Conservation (phyloP, 768 basidiomycete genomes). For the Tubosaeta brunneosetosa region DNA sequence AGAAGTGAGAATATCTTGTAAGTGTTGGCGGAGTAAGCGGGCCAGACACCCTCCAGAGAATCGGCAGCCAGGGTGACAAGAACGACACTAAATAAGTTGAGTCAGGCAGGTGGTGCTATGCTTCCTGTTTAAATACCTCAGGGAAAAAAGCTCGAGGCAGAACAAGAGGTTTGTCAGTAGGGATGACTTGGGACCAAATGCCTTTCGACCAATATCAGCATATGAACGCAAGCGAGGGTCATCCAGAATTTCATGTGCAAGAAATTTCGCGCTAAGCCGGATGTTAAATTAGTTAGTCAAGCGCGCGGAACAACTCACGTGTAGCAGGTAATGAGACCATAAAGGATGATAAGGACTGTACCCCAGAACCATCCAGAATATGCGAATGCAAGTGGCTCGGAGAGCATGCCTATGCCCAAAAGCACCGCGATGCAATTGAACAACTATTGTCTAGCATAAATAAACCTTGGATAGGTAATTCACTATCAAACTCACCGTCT, state of each 20-base stretch:
- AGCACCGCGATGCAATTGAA: conserved; percentile 87
- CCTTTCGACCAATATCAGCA: conserved; percentile 83
- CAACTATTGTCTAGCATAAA: conserved; percentile 42
- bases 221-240: conserved; percentile 77
- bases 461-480: not conserved
- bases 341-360: conserved; percentile 65
- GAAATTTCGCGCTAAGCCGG: conserved; percentile 69
- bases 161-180: conserved; percentile 68
- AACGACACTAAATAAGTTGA: conserved; percentile 53
- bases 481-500: conserved; percentile 46
- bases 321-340: conserved; percentile 81
- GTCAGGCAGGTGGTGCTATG: not conserved
- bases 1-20: conserved; percentile 75
- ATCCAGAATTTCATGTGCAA: conserved; percentile 67
- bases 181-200: conserved; percentile 74
- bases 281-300: conserved; percentile 3
- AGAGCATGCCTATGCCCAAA: conserved; percentile 84
- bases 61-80: conserved; percentile 90
- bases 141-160: conserved; percentile 81
- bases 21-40: conserved; percentile 56
- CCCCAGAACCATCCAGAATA: conserved; percentile 88
- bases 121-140: conserved; percentile 47
- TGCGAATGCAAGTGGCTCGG: conserved; percentile 86
- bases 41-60: conserved; percentile 70
- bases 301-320: conserved; percentile 52